Base-by-base conservation (phyloP, 2,329 filamentous ascomycete genomes). In the Trichoderma citrinoviride region DNA sequence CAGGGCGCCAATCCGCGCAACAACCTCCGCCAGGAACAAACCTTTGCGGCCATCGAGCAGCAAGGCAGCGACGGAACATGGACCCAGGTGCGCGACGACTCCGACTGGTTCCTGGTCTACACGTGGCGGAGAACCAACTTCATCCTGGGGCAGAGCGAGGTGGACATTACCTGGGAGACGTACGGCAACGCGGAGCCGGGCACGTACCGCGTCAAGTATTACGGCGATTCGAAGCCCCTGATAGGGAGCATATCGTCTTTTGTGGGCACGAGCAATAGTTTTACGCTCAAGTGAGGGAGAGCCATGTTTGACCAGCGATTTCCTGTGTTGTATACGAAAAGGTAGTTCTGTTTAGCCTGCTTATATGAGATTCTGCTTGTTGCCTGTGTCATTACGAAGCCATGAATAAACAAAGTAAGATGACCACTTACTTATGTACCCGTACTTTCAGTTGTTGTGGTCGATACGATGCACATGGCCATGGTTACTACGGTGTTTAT, bases 1-100 rank as follows among this genome's bases (percentile, higher is more conserved):
- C 85, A 94, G 2, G 94, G 89, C 17, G 93, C 93, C 1, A 97
- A 97, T 72, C 94, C 94, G 17, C 85, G 94, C 33, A 97, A 97
- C 75, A 90, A 97, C 68, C 85, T 97, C 33, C 85, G 87, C 2
- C 85, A 92, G 2, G 93, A 91, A 71, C 83, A 82, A 3, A 96
- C 92, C 0, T 97, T 87, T 75, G 89, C 89, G 0, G 86, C 90
- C 0, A 84, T 97, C 0, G 93, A 97, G 79, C 81, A 81, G 72
- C 81, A 85, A 54, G 74, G 68, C 70, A 44, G 72, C 29, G 79
- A 73, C 15, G 71, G 70, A 3, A 63, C 58, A 0, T 97, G 94
- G 94, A 78, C 76, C 7, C 81, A 80, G 46, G 84, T 95, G 3
- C 82, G 87, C 17, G 86, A 88, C 66, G 94, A 97, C 73, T 78